Base-by-base conservation (phyloP, 2,329 filamentous ascomycete genomes). In the Pseudomassariella vexata region DNA sequence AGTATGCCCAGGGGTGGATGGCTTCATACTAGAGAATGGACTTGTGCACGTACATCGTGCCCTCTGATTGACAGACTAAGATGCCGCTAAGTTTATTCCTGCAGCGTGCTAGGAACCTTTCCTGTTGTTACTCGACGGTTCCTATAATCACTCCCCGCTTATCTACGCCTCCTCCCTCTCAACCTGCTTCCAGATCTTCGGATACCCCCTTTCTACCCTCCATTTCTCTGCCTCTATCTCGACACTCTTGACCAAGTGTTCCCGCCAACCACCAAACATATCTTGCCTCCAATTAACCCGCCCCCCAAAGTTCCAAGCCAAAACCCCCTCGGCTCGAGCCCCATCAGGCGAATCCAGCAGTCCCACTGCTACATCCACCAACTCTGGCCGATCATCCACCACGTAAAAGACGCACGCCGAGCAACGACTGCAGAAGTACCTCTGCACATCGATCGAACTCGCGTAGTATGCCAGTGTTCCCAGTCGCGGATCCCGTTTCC, bases 381-480 rank as follows among this genome's bases (percentile, higher is more conserved):
- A 38, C 1, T 60, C 50, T 0, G 59, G 52, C 2, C 62, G 48
- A 4, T 54, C 46, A 11, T 66, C 59, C 0, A 45, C 45, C 0
- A 60, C 55, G 35, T 66, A 73, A 34, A 73, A 70, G 0, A 70
- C 52, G 9, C 42, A 49, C 0, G 68, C 66, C 0, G 65, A 67
- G 47, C 69, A 73, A 2, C 40, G 51, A 0, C 56, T 57, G 46
- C 68, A 74, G 37, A 66, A 71, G 37, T 68, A 72, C 2, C 68
- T 50, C 34, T 66, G 57, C 1, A 68, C 62, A 10, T 56, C 58
- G 0, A 58, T 47, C 0, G 65, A 68, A 28, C 65, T 70, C 7
- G 45, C 41, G 39, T 66, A 68, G 18, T 59, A 57, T 1, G 52
- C 43, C 5, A 73, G 49, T 0, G 63, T 70, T 0, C 66, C 67